Percentiles rank a stretch among this genome's conserved stretches.
These are phyloP conservation scores for Lachancea nothofagi DNA, from an alignment of 805 yeast genomes.

Conservation along the genomic window DNA sequence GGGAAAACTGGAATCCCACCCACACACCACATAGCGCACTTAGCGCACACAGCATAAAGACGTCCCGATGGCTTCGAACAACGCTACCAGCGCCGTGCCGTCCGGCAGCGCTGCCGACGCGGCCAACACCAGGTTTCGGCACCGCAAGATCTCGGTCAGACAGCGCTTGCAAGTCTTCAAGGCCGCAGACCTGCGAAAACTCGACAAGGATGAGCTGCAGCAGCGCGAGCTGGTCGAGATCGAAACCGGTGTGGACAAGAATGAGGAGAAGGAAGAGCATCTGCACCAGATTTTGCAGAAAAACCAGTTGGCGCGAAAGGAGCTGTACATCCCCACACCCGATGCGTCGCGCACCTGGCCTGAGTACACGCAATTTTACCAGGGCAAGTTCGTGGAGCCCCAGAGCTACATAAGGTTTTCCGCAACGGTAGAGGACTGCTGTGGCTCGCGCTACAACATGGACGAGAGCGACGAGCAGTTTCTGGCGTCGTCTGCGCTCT, in stretches of 20 bases:
- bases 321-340: conserved; percentile 85
- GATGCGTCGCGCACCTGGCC: conserved; percentile 83
- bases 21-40: neutral
- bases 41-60: too few relatives aligned
- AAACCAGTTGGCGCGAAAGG: conserved; percentile 40
- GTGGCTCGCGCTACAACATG: conserved; percentile 80
- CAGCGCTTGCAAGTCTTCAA: conserved; percentile 73
- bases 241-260: conserved; percentile 97
- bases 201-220: conserved; percentile 49
- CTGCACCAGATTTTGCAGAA: conserved; percentile 86
- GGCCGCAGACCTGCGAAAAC: conserved; percentile 74
- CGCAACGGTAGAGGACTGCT: conserved; percentile 93
- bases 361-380: conserved; percentile 69
- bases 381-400: conserved; percentile 63
- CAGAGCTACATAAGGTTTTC: conserved; percentile 79
- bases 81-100: neutral
- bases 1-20: too few relatives aligned
- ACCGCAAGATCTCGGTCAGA: conserved; percentile 89
- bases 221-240: conserved; percentile 84
- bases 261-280: conserved; percentile 96
- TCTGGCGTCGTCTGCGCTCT: conserved; percentile 41
- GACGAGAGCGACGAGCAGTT: conserved; percentile 83
- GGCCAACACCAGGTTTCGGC: conserved; percentile 68
- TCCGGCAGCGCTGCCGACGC: conserved; percentile 7
- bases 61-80: neutral